Percentiles rank a stretch among this genome's conserved stretches.
These are phyloP conservation scores for Trichoderma atroviride DNA, from an alignment of 2,329 filamentous ascomycete genomes.

Conservation along the genomic window DNA sequence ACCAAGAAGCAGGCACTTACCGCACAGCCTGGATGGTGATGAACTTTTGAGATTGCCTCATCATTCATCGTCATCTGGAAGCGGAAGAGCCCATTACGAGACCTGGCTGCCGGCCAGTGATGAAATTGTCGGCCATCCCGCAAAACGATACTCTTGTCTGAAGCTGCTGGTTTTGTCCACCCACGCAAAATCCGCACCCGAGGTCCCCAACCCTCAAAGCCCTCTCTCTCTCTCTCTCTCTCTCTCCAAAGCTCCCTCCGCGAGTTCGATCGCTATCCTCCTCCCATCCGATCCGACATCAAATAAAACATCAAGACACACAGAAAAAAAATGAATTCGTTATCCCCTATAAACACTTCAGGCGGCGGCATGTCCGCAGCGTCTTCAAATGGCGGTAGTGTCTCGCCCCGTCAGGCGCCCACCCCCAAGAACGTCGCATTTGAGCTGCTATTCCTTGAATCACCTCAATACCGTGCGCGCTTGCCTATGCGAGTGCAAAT, in stretches of 20 bases:
- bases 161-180: slow-evolving; percentile 32
- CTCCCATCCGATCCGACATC: slow-evolving; percentile 25
- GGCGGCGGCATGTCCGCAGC: slow-evolving; percentile 38
- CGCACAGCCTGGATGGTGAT: slow-evolving; percentile 39
- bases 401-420: slow-evolving; percentile 51
- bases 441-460: slow-evolving; percentile 70
- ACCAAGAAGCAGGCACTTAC: slow-evolving; percentile 40
- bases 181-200: slow-evolving; percentile 41
- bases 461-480: slow-evolving; percentile 70
- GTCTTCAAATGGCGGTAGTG: slow-evolving; percentile 47
- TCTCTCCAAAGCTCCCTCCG: slow-evolving; percentile 29
- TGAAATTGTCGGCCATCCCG: slow-evolving; percentile 32
- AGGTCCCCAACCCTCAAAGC: slow-evolving; percentile 33
- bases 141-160: slow-evolving; percentile 35
- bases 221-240: slow-evolving; percentile 13
- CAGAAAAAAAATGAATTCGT: slow-evolving; percentile 48
- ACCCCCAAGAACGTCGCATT: slow-evolving; percentile 77
- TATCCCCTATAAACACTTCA: slow-evolving; percentile 47
- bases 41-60: slow-evolving; percentile 31
- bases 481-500: slow-evolving; percentile 88
- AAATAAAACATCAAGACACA: slow-evolving; percentile 22
- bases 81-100: slow-evolving; percentile 29
- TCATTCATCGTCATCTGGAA: slow-evolving; percentile 31
- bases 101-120: slow-evolving; percentile 34
- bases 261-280: slow-evolving; percentile 32